phyloP scores from a whole-genome alignment of 1,284 basidiomycete species.

The Takashimella tepidaria region DNA sequence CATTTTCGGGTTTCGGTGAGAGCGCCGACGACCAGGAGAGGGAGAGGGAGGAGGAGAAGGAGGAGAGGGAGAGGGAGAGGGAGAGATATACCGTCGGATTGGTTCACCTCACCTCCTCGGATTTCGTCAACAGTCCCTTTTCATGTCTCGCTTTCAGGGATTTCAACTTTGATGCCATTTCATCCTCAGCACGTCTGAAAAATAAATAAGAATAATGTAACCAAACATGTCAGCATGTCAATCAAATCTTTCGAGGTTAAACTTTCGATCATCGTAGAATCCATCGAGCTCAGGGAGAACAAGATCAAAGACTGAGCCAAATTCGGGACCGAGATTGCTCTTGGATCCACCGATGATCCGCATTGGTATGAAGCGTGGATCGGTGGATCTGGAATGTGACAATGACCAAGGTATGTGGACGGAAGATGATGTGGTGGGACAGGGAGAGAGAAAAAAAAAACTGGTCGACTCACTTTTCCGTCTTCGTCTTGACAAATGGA shows the following conservation, averaged over 20 bases:
- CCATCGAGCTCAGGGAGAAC: neutral
- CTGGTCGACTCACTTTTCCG: conserved; percentile 36
- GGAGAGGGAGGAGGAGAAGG: no score
- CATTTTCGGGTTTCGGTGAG: neutral
- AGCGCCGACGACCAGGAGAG: neutral
- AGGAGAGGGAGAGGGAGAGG: no score
- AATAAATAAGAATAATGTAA: no score
- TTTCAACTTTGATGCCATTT: conserved; percentile 37
- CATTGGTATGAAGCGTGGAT: neutral
- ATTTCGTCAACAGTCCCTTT: conserved; percentile 44
- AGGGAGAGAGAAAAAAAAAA: neutral
- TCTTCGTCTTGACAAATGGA: conserved; percentile 43
- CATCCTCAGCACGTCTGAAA: conserved; percentile 41
- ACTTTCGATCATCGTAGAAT: neutral
- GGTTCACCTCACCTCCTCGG: conserved; percentile 46
- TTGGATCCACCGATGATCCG: neutral
- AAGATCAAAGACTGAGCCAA: neutral
- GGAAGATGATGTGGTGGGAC: no score
- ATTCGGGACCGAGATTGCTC: neutral
- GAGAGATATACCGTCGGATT: no score
- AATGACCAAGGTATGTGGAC: no score
- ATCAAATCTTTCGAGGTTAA: neutral
- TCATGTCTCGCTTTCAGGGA: conserved; percentile 44
- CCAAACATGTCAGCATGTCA: conserved; percentile 4
- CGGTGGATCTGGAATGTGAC: neutral